Evolutionary conservation across 2,329 filamentous ascomycete genomes (phyloP), one percentile per base, ranked within the genome.

Genomic region (Colletotrichum paranaense): DNA sequence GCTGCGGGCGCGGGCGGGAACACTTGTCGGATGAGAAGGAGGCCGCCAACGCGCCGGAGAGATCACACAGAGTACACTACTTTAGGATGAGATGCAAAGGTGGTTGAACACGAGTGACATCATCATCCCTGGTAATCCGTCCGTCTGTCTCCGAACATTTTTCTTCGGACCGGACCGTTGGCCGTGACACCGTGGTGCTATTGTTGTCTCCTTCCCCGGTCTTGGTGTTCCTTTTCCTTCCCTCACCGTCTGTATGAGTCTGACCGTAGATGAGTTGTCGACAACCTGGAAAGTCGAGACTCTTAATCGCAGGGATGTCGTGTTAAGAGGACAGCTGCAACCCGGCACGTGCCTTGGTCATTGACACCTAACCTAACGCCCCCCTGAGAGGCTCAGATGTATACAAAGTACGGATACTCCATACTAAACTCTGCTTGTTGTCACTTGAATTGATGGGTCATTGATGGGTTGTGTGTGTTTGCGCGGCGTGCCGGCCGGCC

Each of bases 81-180:
- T 26, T 26, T 26, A 42, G 38, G 19, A 16, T 42, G 38, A 42
- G 16, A 16, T 53, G 28, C 60, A 63, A 62, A 38, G 42, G 42
- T 32, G 26, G 12, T 24, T 52, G 59, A 30, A 30, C 42, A 42
- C 14, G 22, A 28, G 52, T 63, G 42, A 63, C 60, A 53, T 53
- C 46, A 53, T 30, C 24, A 35, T 12, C 60, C 30, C 32, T 16
- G 38, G 14, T 42, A 16, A 16, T 14, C 19, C 22, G 28, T 62
- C 60, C 46, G 42, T 49, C 42, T 9, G 16, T 49, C 42, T n/a
- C 42, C 42, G 42, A 49, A n/a, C 14, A n/a, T n/a, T n/a, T 24
- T 52, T 42, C 38, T 26, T 62, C 60, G 60, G 60, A 52, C 28
- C 60, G 60, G 60, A 63, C 60, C 60, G 26, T 63, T 63, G 32